Base-by-base conservation (phyloP, 2,329 filamentous ascomycete species). In the Arthrobotrys sinensis region DNA sequence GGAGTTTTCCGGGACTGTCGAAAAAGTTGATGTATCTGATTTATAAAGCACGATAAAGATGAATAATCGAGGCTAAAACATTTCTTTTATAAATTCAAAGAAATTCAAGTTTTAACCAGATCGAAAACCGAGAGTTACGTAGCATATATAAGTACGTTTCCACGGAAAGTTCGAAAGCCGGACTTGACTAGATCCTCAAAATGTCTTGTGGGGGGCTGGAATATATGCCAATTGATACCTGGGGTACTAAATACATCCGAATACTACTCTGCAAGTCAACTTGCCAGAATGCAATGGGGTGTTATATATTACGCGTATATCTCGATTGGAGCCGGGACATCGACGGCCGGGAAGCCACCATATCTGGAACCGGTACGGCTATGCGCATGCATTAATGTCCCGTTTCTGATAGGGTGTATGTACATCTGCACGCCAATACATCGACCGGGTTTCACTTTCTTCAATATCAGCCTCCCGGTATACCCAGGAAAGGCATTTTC, bases 341-440 rank as follows among this genome's bases (percentile, higher is more conserved):
- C 50, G 50, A 55, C 28, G 28, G 50, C 50, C 34, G 53, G 53
- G 53, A 57, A 57, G 34, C 14, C 1, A 6, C 40, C 24, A 28
- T 28, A 45, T 45, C 7, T 52, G 48, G 32, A 57, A 40, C 32
- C 53, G n/a, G 53, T 38, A 21, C 53, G 53, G 53, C 34, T 57
- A 57, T 57, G 32, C 53, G 7, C 16, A 38, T 24, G 34, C 34
- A 21, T 38, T 21, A 57, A 57, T 57, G 16, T 36, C 24, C 55
- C 55, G 55, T 4, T 21, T 40, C 55, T 28, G 55, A 60, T 60
- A 60, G 55, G 55, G 45, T 16, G 40, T 45, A 45, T 57, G 52
- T 21, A 43, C 34, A 43, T 21, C 34, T 32, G 34, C 55, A 60
- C 6, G 52, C 52, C 52, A 21, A 4, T 19, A 55, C 28, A 38